These are phyloP conservation scores for Hydnum rufescens DNA, from an alignment of 768 basidiomycete genomes.

Conservation along the genomic window DNA sequence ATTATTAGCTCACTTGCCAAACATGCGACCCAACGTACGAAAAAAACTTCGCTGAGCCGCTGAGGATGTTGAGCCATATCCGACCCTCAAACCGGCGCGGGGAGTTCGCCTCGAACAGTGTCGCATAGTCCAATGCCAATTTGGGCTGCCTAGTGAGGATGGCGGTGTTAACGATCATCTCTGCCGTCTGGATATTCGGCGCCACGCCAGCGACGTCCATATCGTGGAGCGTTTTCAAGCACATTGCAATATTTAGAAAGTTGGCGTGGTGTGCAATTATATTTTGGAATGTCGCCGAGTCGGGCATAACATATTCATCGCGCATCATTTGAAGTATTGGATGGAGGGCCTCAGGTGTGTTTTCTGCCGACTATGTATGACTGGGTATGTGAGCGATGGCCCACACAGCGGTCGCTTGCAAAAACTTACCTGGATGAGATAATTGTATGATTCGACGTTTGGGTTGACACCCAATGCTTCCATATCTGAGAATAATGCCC, in stretches of 20 bases:
- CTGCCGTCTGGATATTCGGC: conserved; percentile 30
- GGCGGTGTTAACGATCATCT: conserved; percentile 33
- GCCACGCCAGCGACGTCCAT: conserved; percentile 34
- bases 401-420: not conserved
- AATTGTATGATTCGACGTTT: conserved; percentile 32
- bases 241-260: conserved; percentile 40
- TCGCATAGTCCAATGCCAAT: conserved; percentile 52
- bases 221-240: conserved; percentile 35
- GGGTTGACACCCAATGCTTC: conserved; percentile 28
- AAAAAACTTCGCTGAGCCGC: conserved; percentile 45
- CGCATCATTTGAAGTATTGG: conserved; percentile 37
- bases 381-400: conserved; percentile 15
- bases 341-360: conserved; percentile 9
- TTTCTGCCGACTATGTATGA: conserved; percentile 15
- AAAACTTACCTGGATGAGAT: not conserved
- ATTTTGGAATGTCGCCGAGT: conserved; percentile 31
- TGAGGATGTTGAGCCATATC: conserved; percentile 48
- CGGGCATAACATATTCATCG: conserved; percentile 28
- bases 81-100: conserved; percentile 31
- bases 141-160: conserved; percentile 34
- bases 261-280: conserved; percentile 30
- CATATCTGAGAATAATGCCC: conserved; percentile 57
- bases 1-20: not conserved
- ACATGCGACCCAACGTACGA: conserved; percentile 34
- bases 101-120: conserved; percentile 35